A percentile compares a stretch with the other conserved stretches of the same genome.
Evolutionary conservation across 768 basidiomycete species (phyloP).

Genomic region (Tephrocybe sp.): DNA sequence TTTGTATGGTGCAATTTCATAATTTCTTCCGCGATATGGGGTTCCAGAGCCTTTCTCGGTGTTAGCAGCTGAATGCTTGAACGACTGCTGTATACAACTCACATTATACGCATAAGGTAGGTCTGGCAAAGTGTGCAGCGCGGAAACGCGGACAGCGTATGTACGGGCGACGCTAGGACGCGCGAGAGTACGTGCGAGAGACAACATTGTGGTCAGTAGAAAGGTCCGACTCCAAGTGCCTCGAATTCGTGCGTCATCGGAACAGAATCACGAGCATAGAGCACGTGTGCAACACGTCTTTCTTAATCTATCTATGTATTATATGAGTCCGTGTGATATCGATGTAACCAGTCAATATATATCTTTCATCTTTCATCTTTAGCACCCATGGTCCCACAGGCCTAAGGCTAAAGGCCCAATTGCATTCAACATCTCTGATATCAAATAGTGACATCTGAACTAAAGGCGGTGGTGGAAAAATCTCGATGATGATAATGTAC

Average conservation of each 20-base stretch:
- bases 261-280: no score
- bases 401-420: no score
- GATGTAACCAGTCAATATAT: no score
- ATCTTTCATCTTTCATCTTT: no score
- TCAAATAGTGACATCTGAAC: no score
- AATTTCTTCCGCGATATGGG: conserved; percentile 87
- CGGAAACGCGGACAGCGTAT: conserved; percentile 40
- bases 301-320: no score
- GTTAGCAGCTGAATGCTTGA: background rate
- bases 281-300: no score
- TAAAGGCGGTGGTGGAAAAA: no score
- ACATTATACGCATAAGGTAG: conserved; percentile 84
- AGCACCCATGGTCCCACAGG: no score
- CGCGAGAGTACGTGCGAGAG: conserved; percentile 41
- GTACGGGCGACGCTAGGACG: conserved; percentile 47
- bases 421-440: no score
- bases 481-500: no score
- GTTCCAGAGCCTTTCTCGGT: conserved; percentile 75
- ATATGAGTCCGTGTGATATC: no score
- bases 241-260: conserved; percentile 17
- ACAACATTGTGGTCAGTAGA: conserved; percentile 41
- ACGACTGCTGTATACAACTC: conserved; percentile 15
- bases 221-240: background rate
- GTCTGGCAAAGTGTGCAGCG: conserved; percentile 72
- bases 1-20: conserved; percentile 94